Evolutionary conservation across 2,329 filamentous ascomycete genomes (phyloP), one percentile per base, ranked within the genome.

Genomic region (Ophiostoma himal-ulmi): DNA sequence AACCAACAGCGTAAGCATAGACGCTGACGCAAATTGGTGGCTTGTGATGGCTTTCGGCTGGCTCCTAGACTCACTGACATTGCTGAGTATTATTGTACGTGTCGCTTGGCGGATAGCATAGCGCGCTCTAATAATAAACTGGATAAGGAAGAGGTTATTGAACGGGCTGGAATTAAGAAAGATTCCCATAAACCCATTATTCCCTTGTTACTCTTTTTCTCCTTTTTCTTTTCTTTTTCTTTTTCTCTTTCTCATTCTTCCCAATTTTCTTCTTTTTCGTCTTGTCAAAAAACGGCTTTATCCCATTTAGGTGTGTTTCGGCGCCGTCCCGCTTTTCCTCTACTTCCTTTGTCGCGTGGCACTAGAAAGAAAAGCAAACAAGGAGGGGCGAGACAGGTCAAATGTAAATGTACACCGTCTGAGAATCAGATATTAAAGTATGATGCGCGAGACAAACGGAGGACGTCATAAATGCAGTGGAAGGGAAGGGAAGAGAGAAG

Each of bases 321-420:
- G 66, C 66, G 41, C 66, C 66, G 66, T 20, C 30, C 66, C 66
- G 66, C 44, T 54, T 68, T 36, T 68, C 5, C n/a, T 44, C 6
- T 22, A 30, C 36, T 54, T 57, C 37, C 20, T 36, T 68, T 36
- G 66, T 68, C 66, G 66, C 66, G 66, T 68, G 66, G 66, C 41
- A 62, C 22, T 30, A 60, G 26, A 60, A 60, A 14, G 36, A 60
- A 57, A 57, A 57, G 52, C 52, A 57, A 57, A 22, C 52, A 57
- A 57, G 8, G 52, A 26, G 52, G n/a, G 26, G 52, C 52, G 52
- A 57, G n/a, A 57, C 52, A 57, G 22, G 41, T 17, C 13, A 17
- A n/a, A 48, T 17, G 44, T 6, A 48, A n/a, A 57, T 48, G 44
- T 48, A 48, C 37, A 13, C 44, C 44, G 20, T 48, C 44, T 48